phyloP scores from a whole-genome alignment of 257 asterid species.

The Solanum sitiens region DNA sequence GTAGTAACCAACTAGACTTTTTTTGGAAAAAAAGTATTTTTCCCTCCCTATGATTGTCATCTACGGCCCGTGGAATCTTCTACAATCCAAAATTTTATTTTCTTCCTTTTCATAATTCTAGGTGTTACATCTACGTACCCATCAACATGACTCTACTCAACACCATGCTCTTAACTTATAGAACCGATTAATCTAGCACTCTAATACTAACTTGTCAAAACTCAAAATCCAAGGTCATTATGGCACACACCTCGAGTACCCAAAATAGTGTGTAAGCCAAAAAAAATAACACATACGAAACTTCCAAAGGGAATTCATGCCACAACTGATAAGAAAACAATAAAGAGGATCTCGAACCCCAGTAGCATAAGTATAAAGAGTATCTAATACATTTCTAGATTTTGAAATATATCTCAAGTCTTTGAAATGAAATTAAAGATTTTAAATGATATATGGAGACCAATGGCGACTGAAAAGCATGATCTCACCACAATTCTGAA shows the following conservation, averaged over 20 bases:
- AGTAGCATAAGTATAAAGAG: neutral
- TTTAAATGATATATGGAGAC: neutral
- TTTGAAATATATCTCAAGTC: neutral
- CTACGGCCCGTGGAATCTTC: no score
- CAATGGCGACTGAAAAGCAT: neutral
- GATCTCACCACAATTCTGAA: neutral
- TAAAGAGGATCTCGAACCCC: neutral
- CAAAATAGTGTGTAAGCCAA: neutral
- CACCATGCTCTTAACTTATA: no score
- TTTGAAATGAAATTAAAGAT: neutral
- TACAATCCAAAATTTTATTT: no score
- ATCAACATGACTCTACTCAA: no score
- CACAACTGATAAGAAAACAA: neutral
- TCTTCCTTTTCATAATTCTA: no score
- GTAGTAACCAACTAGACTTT: no score
- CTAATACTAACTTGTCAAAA: neutral
- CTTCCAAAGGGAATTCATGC: neutral
- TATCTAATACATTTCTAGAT: neutral
- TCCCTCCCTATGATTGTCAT: no score
- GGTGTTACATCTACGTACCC: no score
- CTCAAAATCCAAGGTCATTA: neutral
- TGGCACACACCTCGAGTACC: neutral
- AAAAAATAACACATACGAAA: no score
- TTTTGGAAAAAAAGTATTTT: no score
- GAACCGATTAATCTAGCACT: no score